Evolutionary conservation across 306 rosid species (phyloP).

Genomic region (Sophora flavescens): DNA sequence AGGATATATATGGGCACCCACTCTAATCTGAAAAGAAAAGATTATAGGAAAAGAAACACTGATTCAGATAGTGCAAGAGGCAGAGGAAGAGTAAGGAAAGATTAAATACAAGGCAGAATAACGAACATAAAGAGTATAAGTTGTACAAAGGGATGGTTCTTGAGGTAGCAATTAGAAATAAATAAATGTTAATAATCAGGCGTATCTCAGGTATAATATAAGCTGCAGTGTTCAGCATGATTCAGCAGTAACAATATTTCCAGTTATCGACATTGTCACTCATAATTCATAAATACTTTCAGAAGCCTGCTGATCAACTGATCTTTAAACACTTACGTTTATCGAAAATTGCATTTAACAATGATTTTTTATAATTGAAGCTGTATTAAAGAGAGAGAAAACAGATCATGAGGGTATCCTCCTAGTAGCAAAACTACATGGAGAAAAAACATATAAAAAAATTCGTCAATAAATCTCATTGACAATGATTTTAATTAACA

Average conservation of each 20-base stretch:
- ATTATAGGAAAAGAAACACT: constrained; percentile 30
- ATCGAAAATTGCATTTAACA: neutral
- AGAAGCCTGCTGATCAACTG: constrained; percentile 27
- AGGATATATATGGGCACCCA: constrained; percentile 87
- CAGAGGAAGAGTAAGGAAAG: neutral
- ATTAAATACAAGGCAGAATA: constrained; percentile 31
- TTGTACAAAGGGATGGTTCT: constrained; percentile 8
- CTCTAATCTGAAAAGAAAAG: constrained; percentile 69
- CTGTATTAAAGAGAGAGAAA: neutral
- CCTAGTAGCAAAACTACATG: neutral
- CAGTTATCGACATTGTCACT: neutral
- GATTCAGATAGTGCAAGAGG: constrained; percentile 36
- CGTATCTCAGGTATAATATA: constrained; percentile 32
- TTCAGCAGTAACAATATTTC: constrained; percentile 19
- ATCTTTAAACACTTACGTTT: constrained; percentile 3
- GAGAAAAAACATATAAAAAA: neutral
- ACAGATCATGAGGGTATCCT: neutral
- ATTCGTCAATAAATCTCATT: neutral
- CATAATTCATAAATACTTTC: constrained; percentile 16
- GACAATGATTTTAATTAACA: neutral
- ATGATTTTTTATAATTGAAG: neutral
- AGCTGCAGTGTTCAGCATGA: constrained; percentile 29
- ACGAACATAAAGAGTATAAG: constrained; percentile 26
- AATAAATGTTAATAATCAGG: constrained; percentile 10
- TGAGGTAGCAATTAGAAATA: constrained; percentile 37